Evolutionary conservation across 2,329 filamentous ascomycete genomes (phyloP).

Genomic region (Cladosporium oxysporum): DNA sequence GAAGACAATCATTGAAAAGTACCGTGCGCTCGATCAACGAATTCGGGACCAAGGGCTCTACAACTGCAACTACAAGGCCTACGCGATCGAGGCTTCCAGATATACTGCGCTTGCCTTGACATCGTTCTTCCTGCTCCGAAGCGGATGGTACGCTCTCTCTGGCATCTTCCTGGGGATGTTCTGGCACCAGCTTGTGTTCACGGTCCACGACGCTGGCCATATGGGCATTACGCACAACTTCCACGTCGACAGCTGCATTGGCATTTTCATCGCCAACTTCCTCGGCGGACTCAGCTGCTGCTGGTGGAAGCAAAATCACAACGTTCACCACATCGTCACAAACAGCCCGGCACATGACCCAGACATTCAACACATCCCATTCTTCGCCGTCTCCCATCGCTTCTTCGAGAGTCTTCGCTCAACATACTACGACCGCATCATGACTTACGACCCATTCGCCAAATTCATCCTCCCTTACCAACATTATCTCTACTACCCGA

Average conservation of each 20-base stretch:
- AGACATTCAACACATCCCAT: slow-evolving; percentile 76
- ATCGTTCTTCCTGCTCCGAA: slow-evolving; percentile 53
- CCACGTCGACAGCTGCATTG: slow-evolving; percentile 77
- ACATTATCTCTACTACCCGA: slow-evolving; percentile 67
- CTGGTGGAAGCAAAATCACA: slow-evolving; percentile 98
- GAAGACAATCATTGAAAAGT: slow-evolving; percentile 73
- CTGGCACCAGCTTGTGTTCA: slow-evolving; percentile 95
- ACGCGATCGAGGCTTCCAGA: slow-evolving; percentile 71
- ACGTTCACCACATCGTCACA: slow-evolving; percentile 94
- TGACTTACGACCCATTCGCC: slow-evolving; percentile 63
- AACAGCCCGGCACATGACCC: slow-evolving; percentile 95
- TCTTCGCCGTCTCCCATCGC: slow-evolving; percentile 66
- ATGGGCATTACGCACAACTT: slow-evolving; percentile 97
- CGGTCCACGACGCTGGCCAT: slow-evolving; percentile 91
- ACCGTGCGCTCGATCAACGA: slow-evolving; percentile 72
- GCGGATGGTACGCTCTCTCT: slow-evolving; percentile 56
- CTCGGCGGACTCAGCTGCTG: slow-evolving; percentile 85
- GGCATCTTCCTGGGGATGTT: slow-evolving; percentile 76
- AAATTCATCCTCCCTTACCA: slow-evolving; percentile 63
- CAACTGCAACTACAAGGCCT: slow-evolving; percentile 79
- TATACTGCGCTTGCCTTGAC: slow-evolving; percentile 68
- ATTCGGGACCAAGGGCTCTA: slow-evolving; percentile 77
- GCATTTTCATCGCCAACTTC: slow-evolving; percentile 87
- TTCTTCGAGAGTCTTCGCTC: slow-evolving; percentile 66
- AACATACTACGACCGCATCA: slow-evolving; percentile 66